A percentile compares a stretch with the other conserved stretches of the same genome.
These are phyloP conservation scores for Arthrobotrys musiformis DNA, from an alignment of 2,329 filamentous ascomycete genomes.

Conservation along the genomic window DNA sequence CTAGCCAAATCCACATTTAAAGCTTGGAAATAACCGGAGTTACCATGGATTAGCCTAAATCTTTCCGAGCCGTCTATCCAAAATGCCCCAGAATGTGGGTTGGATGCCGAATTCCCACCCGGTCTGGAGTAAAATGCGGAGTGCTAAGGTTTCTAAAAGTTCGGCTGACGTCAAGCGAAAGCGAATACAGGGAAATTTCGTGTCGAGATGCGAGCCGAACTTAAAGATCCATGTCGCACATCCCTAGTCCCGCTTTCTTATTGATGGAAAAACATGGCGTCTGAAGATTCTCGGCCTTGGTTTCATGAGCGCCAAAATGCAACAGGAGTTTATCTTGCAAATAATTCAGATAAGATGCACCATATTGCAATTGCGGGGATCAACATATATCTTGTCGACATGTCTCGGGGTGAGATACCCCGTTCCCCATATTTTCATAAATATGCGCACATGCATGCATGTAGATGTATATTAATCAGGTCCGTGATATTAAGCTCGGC, in stretches of 20 bases:
- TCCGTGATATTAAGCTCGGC: not conserved
- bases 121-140: slow-evolving; percentile 39
- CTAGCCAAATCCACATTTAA: not conserved
- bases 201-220: slow-evolving; percentile 35
- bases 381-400: slow-evolving; percentile 39
- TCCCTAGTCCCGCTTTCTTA: slow-evolving; percentile 18
- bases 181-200: slow-evolving; percentile 21
- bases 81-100: not conserved
- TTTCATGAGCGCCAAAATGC: slow-evolving; percentile 21
- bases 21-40: slow-evolving; percentile 12
- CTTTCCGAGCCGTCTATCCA: slow-evolving; percentile 24
- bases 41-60: slow-evolving; percentile 40
- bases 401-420: slow-evolving; percentile 28
- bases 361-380: slow-evolving; percentile 7
- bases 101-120: slow-evolving; percentile 40
- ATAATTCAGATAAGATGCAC: not conserved
- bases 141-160: slow-evolving; percentile 11
- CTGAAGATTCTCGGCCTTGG: slow-evolving; percentile 24
- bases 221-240: slow-evolving; percentile 14
- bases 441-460: not conserved
- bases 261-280: slow-evolving; percentile 48
- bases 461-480: not conserved
- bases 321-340: slow-evolving; percentile 27
- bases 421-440: not conserved
- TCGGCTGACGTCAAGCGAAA: slow-evolving; percentile 51